Conservation (phyloP, 2,329 filamentous ascomycete genomes). For the Neonectria magnoliae region DNA sequence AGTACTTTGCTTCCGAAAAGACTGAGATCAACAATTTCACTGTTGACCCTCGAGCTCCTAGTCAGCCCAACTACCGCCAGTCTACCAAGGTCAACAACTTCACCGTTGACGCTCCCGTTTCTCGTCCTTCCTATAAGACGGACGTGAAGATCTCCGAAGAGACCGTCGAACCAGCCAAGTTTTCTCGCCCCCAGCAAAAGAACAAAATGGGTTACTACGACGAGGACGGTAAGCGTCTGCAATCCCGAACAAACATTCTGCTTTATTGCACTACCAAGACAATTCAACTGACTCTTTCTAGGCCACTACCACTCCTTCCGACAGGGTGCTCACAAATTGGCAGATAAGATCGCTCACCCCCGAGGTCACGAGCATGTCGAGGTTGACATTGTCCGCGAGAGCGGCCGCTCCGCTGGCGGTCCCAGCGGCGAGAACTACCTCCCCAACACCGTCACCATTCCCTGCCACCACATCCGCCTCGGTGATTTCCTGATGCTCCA, state of each 20-base stretch:
- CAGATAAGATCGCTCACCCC: constrained; percentile 63
- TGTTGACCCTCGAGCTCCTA: constrained; percentile 20
- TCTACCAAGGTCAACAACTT: constrained; percentile 38
- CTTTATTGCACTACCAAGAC: background rate
- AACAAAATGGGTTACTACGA: constrained; percentile 74
- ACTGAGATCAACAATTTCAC: constrained; percentile 30
- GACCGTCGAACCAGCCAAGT: constrained; percentile 68
- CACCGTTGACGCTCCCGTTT: constrained; percentile 49
- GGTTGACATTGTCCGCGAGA: constrained; percentile 52
- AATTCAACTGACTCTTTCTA: constrained; percentile 46
- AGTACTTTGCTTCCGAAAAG: constrained; percentile 23
- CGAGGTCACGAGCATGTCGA: constrained; percentile 61
- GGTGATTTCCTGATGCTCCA: constrained; percentile 99
- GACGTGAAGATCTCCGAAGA: constrained; percentile 71
- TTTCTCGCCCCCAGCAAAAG: constrained; percentile 54
- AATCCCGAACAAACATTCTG: background rate
- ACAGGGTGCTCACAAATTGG: constrained; percentile 65
- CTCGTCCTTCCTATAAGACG: constrained; percentile 61
- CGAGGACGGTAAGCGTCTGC: constrained; percentile 62
- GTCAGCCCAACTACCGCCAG: constrained; percentile 25
- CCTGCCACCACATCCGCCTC: constrained; percentile 99
- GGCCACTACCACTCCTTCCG: constrained; percentile 70
- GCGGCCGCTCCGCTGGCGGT: constrained; percentile 38
- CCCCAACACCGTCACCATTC: constrained; percentile 94
- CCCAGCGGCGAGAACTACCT: constrained; percentile 49